phyloP scores from a whole-genome alignment of 345 rosid species.

The Bruguiera sexangula region DNA sequence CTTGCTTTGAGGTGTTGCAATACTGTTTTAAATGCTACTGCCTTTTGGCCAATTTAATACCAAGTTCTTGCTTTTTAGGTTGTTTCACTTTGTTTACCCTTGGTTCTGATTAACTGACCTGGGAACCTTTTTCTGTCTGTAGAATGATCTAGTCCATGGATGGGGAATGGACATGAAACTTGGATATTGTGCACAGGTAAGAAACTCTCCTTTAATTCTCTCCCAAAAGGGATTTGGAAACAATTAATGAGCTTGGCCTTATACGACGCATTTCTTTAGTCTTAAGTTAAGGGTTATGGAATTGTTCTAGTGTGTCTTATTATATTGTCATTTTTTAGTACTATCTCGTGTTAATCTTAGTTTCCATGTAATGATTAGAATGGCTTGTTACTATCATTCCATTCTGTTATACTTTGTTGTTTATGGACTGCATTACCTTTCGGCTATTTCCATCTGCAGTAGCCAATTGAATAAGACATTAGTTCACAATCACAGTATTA shows the following conservation, averaged over 20 bases:
- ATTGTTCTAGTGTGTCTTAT: neutral
- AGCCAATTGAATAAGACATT: too few relatives aligned
- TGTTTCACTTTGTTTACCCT: neutral
- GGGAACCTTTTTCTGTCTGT: conserved; percentile 1
- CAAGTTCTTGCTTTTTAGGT: neutral
- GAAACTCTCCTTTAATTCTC: neutral
- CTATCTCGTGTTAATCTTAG: neutral
- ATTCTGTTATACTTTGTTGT: too few relatives aligned
- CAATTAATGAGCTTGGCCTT: neutral
- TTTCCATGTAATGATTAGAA: neutral
- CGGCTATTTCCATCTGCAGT: too few relatives aligned
- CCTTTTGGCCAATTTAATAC: neutral
- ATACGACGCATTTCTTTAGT: neutral
- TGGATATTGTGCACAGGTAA: conserved; percentile 97
- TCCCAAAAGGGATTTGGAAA: too few relatives aligned
- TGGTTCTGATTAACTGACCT: neutral
- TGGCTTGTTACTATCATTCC: neutral
- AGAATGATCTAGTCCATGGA: conserved; percentile 97
- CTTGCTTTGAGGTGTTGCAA: too few relatives aligned
- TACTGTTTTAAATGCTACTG: too few relatives aligned
- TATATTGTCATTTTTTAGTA: neutral
- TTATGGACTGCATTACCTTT: too few relatives aligned
- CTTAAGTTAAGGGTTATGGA: neutral
- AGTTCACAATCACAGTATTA: too few relatives aligned
- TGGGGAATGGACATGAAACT: conserved; percentile 99